phyloP scores from a whole-genome alignment of 345 rosid genomes.

The Euphorbia pulcherrima region DNA sequence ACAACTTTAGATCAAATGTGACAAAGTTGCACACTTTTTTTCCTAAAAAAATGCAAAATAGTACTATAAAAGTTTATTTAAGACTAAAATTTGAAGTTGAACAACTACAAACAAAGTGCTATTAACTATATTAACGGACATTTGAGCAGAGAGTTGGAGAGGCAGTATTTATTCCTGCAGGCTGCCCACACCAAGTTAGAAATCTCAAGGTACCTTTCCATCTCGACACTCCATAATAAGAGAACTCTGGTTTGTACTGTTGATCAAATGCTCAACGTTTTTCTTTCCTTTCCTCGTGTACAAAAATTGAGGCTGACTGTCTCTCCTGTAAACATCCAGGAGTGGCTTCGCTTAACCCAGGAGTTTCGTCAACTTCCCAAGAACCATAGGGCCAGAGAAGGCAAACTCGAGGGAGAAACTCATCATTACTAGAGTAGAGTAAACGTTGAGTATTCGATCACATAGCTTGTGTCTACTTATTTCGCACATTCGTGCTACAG shows the following conservation, averaged over 20 bases:
- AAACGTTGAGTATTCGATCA: not conserved
- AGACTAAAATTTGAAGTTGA: too few species aligned
- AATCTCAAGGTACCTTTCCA: constrained; percentile 60
- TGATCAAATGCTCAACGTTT: not conserved
- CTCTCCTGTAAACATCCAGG: constrained; percentile 71
- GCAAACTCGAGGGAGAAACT: constrained; percentile 73
- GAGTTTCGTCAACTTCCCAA: constrained; percentile 84
- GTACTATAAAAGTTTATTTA: too few species aligned
- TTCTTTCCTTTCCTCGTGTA: constrained; percentile 38
- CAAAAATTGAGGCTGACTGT: constrained; percentile 89
- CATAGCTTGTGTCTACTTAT: not conserved
- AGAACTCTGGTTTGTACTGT: too few species aligned
- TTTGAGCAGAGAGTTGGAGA: constrained; percentile 81
- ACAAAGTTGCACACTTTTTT: too few species aligned
- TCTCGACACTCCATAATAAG: not conserved
- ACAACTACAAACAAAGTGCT: too few species aligned
- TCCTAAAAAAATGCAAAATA: too few species aligned
- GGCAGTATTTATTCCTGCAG: constrained; percentile 91
- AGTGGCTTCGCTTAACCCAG: constrained; percentile 72
- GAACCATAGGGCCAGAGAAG: constrained; percentile 81
- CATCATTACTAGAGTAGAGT: not conserved
- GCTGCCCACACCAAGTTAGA: constrained; percentile 98
- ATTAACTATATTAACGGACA: too few species aligned
- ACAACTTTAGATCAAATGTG: too few species aligned
- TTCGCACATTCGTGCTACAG: constrained; percentile 6